Evolutionary conservation across 495 filamentous ascomycete species (phyloP).

Genomic region (Penicillium robsamsonii): DNA sequence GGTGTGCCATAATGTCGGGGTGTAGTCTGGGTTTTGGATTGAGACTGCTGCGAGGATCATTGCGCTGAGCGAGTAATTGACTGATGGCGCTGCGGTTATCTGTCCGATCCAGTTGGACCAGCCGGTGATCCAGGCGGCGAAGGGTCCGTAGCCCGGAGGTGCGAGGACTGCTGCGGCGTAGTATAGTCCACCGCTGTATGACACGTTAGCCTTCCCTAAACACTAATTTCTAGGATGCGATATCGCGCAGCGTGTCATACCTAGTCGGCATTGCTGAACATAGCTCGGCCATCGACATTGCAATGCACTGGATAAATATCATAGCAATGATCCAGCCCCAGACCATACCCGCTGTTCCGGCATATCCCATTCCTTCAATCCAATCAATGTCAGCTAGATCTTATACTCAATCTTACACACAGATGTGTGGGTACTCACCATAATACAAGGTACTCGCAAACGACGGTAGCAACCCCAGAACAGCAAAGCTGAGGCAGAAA

Average conservation of each 20-base stretch:
- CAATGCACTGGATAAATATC: conserved; percentile 71
- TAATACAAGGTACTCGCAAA: conserved; percentile 75
- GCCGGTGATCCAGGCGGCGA: conserved; percentile 71
- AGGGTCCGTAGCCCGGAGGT: conserved; percentile 69
- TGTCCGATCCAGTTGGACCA: conserved; percentile 78
- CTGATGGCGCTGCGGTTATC: conserved; percentile 67
- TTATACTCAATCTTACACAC: neutral
- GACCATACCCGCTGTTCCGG: conserved; percentile 76
- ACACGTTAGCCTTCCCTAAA: conserved; percentile 20
- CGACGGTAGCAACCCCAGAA: conserved; percentile 69
- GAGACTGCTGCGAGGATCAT: conserved; percentile 75
- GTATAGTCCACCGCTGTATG: conserved; percentile 66
- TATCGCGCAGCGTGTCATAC: conserved; percentile 19
- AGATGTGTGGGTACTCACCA: conserved; percentile 34
- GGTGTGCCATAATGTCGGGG: conserved; percentile 64
- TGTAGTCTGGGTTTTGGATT: conserved; percentile 63
- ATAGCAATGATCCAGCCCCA: conserved; percentile 81
- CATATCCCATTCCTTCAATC: conserved; percentile 66
- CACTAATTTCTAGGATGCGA: neutral
- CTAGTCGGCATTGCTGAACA: conserved; percentile 68
- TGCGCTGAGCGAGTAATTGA: conserved; percentile 58
- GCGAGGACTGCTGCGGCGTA: conserved; percentile 79
- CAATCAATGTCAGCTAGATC: conserved; percentile 13
- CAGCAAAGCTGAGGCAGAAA: conserved; percentile 76
- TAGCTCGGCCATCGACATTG: conserved; percentile 64